Base-by-base conservation (phyloP, 805 yeast genomes). In the Candida saitoana region DNA sequence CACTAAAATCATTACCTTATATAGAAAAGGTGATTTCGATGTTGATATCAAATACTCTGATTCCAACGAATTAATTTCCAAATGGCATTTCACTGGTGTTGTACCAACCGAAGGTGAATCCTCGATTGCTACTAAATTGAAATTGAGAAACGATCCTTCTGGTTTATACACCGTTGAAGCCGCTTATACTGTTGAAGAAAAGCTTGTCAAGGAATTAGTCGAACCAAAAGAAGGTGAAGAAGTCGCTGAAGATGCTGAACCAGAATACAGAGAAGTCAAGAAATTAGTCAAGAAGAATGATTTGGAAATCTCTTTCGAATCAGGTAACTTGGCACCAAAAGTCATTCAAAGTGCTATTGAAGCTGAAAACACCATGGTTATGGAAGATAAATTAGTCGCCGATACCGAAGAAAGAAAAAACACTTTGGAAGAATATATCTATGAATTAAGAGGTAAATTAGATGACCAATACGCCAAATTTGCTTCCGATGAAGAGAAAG, bases 371-470 rank as follows among this genome's bases (percentile, higher is more conserved):
- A 77, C 84, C 65, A 72, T 93, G 82, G 76, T 79, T 51, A 80
- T 88, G 63, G 89, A 84, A 62, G 99, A 93, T 71, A 93, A 90
- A 76, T 82, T 91, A 57, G 97, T 93, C 52, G 95, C 95, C 53
- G 98, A 93, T 74, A 93, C 98, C 52, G 98, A 93, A 77, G 97
- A 93, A 74, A 88, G 89, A 71, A 93, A 93, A 84, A 93, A 93
- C 68, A 93, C 96, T 51, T 77, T 93, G 49, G 99, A 93, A 77
- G 99, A 93, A 77, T 93, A 93, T 78, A 93, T 93, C 60, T 93
- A 93, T 73, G 95, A 88, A 59, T 81, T 91, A 70, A 86, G 99
- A 74, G 96, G 95, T 65, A 93, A 93, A 76, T 77, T 93, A 60
- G 98, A 90, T 46, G 99, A 89, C 43, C 82, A 82, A 57, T 91